Evolutionary conservation across 306 rosid species (phyloP), one percentile per base, ranked within the genome.

Genomic region (Ochetophila trinervis): DNA sequence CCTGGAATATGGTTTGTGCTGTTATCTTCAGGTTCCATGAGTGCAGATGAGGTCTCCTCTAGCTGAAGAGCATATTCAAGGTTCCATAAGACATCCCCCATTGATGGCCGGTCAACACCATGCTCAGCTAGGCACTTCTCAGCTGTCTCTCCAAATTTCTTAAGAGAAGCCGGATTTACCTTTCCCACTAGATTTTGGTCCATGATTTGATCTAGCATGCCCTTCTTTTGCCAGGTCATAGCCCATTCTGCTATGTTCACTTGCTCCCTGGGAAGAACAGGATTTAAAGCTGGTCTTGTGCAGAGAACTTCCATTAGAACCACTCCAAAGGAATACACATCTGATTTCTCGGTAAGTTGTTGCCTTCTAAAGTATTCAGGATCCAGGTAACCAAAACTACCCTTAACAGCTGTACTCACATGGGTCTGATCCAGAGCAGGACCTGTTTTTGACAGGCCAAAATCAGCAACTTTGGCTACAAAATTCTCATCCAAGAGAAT

Each of bases 181-280:
- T 86, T 87, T 57, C 98, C 98, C 13, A 55, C 86, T 30, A 93
- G 83, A 75, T 89, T 83, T 40, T 79, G 76, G 81, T 93, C 98
- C 97, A 93, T 89, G 87, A 93, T 79, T 68, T 89, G 94, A 69
- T 93, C 96, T 50, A 93, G 93, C 95, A 89, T 85, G 36, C 97
- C 98, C 82, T 93, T 93, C 80, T 89, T 87, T 80, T 89, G 97
- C 97, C 98, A 93, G 12, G 58, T 74, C 95, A 89, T 87, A 16
- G 97, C 97, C 95, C 95, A 93, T 79, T 89, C 98, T n/a, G 98
- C 98, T 78, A 93, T 89, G 70, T 93, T 93, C 65, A 93, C 97
- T 45, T 93, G 97, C 57, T 93, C 98, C 76, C 97, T 72, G 0
- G 98, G 98, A 58, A 93, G 98, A 51, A 87, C 98, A 20, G 97